These are phyloP conservation scores for Acanthochlamys bracteata DNA, from an alignment of 106 monocot species.

Conservation along the genomic window DNA sequence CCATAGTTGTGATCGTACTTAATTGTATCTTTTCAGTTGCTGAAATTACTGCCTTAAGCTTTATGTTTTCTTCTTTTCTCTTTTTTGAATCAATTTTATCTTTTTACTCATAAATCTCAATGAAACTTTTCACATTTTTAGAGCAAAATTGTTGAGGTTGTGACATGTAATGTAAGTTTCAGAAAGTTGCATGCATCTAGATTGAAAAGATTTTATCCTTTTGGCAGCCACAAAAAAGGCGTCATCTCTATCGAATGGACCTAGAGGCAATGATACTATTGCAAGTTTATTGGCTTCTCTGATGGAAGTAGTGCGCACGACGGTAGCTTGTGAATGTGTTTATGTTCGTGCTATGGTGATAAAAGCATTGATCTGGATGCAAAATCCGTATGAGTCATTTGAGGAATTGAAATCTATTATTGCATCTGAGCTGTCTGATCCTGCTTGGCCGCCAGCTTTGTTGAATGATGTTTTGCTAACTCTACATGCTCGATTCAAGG, in stretches of 20 bases:
- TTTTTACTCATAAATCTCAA: too few relatives aligned
- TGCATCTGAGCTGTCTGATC: conserved; percentile 93
- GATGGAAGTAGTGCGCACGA: conserved; percentile 98
- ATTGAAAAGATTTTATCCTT: conserved; percentile 2
- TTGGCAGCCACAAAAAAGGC: conserved; percentile 50
- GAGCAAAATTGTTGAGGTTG: too few relatives aligned
- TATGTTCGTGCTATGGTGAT: conserved; percentile 96
- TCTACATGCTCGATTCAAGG: conserved; percentile 97
- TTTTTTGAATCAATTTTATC: too few relatives aligned
- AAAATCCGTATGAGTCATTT: conserved; percentile 91
- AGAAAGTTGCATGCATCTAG: too few relatives aligned
- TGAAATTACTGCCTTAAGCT: too few relatives aligned
- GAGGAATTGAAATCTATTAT: conserved; percentile 85
- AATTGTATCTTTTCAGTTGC: too few relatives aligned
- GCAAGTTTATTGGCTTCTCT: conserved; percentile 91
- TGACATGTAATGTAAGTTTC: too few relatives aligned
- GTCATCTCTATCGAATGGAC: conserved; percentile 40
- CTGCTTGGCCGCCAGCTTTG: conserved; percentile 80
- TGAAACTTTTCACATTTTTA: too few relatives aligned
- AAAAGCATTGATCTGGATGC: conserved; percentile 99
- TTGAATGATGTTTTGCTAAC: conserved; percentile 91
- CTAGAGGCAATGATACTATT: conserved; percentile 66
- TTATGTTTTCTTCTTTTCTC: too few relatives aligned
- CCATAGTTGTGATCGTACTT: too few relatives aligned
- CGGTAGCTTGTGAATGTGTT: conserved; percentile 97